These are phyloP conservation scores for Orbilia javanica DNA, from an alignment of 2,329 filamentous ascomycete species.

Conservation along the genomic window DNA sequence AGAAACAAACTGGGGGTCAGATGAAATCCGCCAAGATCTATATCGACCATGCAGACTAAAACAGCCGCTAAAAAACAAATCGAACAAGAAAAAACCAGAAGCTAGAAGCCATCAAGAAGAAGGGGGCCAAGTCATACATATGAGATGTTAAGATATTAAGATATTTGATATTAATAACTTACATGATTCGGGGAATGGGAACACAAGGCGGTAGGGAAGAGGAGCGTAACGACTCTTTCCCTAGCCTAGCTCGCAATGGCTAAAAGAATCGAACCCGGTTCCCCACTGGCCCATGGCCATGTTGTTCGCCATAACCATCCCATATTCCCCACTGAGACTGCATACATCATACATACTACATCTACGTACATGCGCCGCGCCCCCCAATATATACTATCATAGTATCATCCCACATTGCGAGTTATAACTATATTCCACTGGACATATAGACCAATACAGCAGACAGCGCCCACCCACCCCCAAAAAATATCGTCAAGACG, in stretches of 20 bases:
- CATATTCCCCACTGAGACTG: conserved; percentile 10
- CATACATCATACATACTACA: conserved; percentile 13
- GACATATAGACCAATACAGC: neutral
- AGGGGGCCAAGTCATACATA: conserved; percentile 7
- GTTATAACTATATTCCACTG: conserved; percentile 1
- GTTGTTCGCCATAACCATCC: conserved; percentile 46
- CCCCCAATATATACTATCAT: neutral
- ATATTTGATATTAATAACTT: conserved; percentile 46
- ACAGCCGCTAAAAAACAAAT: conserved; percentile 51
- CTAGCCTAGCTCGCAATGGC: conserved; percentile 25
- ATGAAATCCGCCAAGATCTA: conserved; percentile 12
- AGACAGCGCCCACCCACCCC: neutral
- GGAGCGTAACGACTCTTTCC: conserved; percentile 29
- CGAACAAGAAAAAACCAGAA: neutral
- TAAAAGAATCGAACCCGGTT: conserved; percentile 39
- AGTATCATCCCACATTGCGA: conserved; percentile 40
- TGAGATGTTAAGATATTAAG: conserved; percentile 43
- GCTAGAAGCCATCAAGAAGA: neutral
- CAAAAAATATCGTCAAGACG: conserved; percentile 40
- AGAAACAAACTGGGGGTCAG: neutral
- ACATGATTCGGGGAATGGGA: conserved; percentile 57
- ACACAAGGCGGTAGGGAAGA: conserved; percentile 51
- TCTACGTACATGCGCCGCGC: conserved; percentile 24
- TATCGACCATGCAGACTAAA: conserved; percentile 42
- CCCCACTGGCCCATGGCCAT: conserved; percentile 37